Evolutionary conservation across 2,329 filamentous ascomycete species (phyloP).

Genomic region (Alternaria dauci): DNA sequence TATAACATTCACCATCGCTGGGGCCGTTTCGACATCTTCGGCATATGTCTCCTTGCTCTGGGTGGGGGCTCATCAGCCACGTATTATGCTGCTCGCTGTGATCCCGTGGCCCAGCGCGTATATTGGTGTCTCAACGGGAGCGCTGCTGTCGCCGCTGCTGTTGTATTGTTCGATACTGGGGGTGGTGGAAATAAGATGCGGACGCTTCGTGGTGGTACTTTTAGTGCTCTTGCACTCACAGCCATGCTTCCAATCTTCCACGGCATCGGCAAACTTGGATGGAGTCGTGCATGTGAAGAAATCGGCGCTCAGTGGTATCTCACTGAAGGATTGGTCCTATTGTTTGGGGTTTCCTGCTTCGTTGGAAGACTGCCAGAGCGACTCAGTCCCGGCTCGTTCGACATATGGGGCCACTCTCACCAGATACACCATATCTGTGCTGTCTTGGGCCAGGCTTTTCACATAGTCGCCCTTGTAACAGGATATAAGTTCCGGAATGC

Average conservation of each 20-base stretch:
- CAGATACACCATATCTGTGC: constrained; percentile 22
- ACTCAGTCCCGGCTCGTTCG: constrained; percentile 22
- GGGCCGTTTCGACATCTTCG: constrained; percentile 41
- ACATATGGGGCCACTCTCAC: constrained; percentile 26
- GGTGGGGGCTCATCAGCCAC: background rate
- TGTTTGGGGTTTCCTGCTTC: constrained; percentile 27
- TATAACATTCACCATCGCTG: constrained; percentile 41
- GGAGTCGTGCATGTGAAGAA: constrained; percentile 24
- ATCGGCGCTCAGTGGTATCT: constrained; percentile 32
- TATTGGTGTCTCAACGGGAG: background rate
- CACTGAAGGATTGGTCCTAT: background rate
- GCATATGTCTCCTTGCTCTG: constrained; percentile 28
- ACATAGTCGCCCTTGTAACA: constrained; percentile 15
- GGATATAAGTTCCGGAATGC: background rate
- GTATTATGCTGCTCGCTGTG: background rate
- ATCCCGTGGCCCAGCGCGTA: background rate
- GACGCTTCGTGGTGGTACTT: background rate
- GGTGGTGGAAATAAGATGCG: background rate
- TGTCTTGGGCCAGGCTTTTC: constrained; percentile 13
- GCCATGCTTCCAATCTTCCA: constrained; percentile 34
- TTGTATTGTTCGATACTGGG: background rate
- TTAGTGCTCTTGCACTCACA: background rate
- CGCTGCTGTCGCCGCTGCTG: background rate
- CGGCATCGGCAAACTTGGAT: constrained; percentile 29
- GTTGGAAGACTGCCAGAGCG: constrained; percentile 20